Conservation (phyloP, 441 rosid genomes). For the Flueggea neowawraea region DNA sequence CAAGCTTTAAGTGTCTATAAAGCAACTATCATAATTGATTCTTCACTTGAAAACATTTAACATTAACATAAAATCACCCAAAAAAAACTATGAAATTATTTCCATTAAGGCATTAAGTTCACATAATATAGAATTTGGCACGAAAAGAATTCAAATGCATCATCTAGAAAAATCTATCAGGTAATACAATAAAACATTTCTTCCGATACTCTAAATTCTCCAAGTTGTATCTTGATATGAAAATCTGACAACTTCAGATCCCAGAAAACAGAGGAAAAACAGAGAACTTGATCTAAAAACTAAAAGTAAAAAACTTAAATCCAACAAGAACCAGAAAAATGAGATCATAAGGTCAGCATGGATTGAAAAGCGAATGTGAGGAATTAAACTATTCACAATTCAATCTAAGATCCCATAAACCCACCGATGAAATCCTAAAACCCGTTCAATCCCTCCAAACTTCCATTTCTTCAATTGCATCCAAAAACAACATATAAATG, state of each 20-base stretch:
- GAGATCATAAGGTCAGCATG: neutral
- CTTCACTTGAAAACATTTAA: no score
- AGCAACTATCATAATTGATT: neutral
- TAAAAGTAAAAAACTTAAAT: neutral
- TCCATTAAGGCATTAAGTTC: no score
- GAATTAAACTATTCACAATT: neutral
- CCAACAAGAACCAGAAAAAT: neutral
- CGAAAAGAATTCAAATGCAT: no score
- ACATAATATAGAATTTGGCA: no score
- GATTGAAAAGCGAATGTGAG: neutral
- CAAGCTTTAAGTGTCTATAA: neutral
- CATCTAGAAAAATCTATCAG: no score
- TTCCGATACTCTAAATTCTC: no score
- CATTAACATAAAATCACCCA: no score
- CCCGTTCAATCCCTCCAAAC: neutral
- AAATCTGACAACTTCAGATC: no score
- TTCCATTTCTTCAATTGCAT: neutral
- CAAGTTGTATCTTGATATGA: no score
- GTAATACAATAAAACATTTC: no score
- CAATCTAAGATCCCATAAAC: conserved; percentile 1
- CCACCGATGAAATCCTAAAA: neutral
- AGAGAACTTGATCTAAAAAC: conserved; percentile 10
- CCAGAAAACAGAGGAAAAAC: neutral
- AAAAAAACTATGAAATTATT: no score
- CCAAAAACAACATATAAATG: neutral